Evolutionary conservation across 495 filamentous ascomycete species (phyloP).

Genomic region (Astrocystis sublimbata): DNA sequence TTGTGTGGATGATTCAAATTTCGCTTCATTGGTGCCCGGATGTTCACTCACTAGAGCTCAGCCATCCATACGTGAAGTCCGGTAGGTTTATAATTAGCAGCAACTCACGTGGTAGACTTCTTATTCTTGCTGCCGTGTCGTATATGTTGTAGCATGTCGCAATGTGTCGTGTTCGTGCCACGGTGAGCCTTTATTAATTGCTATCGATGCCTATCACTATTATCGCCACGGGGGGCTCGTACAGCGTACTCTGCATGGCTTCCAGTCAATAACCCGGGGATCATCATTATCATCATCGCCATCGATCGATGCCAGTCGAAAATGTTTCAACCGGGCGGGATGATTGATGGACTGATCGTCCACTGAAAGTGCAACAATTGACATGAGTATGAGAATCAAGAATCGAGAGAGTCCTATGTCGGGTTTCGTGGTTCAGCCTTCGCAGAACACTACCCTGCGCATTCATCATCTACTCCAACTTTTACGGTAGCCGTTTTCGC

Average conservation of each 20-base stretch:
- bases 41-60: neutral
- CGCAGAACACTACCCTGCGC: neutral
- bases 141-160: neutral
- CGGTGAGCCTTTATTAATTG: too few relatives aligned
- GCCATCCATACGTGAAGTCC: neutral
- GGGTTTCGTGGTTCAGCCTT: neutral
- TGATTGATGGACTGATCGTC: neutral
- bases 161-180: neutral
- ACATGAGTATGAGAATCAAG: neutral
- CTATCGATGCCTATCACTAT: neutral
- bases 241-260: neutral
- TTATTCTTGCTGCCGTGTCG: neutral
- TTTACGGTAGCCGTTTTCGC: neutral
- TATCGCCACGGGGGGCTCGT: neutral
- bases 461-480: neutral
- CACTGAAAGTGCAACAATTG: neutral
- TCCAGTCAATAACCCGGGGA: neutral
- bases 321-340: too few relatives aligned
- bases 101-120: neutral
- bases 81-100: slow-evolving; percentile 5
- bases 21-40: neutral
- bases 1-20: neutral
- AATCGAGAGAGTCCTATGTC: neutral
- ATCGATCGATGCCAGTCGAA: too few relatives aligned
- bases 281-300: too few relatives aligned